Evolutionary conservation across 2,329 filamentous ascomycete genomes (phyloP).

Genomic region (Colletotrichum sp.): DNA sequence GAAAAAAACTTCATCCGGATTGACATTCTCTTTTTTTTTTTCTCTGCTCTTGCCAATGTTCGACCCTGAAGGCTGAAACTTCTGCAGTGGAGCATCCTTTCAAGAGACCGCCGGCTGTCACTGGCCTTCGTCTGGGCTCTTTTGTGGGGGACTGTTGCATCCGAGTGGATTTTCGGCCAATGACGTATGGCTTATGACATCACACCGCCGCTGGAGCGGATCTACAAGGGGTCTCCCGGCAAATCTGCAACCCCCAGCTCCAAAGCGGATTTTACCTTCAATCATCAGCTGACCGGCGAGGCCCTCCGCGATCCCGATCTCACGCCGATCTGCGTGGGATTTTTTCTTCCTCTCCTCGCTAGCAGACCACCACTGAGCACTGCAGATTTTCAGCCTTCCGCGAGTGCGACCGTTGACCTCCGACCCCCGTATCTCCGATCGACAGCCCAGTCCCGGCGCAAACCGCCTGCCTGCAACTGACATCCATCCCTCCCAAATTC

Average conservation of each 20-base stretch:
- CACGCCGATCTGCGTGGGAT: not conserved
- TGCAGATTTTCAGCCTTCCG: not conserved
- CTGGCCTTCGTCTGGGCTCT: not conserved
- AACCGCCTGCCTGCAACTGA: not conserved
- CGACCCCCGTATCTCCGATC: constrained; percentile 7
- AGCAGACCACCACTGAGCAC: not conserved
- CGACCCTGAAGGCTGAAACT: constrained; percentile 17
- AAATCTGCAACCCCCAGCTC: not conserved
- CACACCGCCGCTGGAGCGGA: constrained; percentile 11
- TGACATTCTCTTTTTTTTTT: constrained; percentile 14
- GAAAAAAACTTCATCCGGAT: not conserved
- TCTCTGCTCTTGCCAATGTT: not conserved
- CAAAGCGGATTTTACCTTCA: not conserved
- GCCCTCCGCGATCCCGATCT: constrained; percentile 16
- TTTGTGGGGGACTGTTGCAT: not conserved
- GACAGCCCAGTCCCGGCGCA: not conserved
- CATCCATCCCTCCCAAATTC: not conserved
- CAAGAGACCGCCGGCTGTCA: not conserved
- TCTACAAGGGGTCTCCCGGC: not conserved
- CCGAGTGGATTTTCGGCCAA: not conserved
- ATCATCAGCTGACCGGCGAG: constrained; percentile 7
- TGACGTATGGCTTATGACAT: constrained; percentile 18
- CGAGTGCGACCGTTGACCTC: not conserved
- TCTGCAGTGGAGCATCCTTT: constrained; percentile 5
- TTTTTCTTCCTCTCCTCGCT: not conserved